Base-by-base conservation (phyloP, 495 filamentous ascomycete genomes). In the Delitschia confertaspora region DNA sequence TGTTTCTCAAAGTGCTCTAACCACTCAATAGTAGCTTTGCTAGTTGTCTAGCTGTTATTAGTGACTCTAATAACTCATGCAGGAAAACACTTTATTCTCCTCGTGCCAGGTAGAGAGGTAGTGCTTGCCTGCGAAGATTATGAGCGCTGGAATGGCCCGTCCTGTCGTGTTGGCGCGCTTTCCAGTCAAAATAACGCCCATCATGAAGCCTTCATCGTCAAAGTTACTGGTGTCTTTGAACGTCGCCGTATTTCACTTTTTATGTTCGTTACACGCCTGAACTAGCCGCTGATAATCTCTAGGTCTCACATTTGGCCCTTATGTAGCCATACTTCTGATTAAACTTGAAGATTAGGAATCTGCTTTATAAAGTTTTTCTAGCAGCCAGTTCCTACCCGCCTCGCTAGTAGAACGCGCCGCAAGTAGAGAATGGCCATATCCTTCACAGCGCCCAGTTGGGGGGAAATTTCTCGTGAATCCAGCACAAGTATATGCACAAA, bases 151-250 rank as follows among this genome's bases (percentile, higher is more conserved):
- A n/a, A n/a, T n/a, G n/a, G n/a, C n/a, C n/a, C n/a, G n/a, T n/a
- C n/a, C n/a, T n/a, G n/a, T n/a, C n/a, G n/a, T n/a, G n/a, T n/a
- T n/a, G n/a, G n/a, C n/a, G n/a, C n/a, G n/a, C n/a, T n/a, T 17
- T 26, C 38, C 16, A 6, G 16, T 41, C 16, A 26, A 41, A 4
- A 41, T 41, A 6, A 7, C 4, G 16, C 38, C 23, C 18, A 41
- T 41, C 18, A 41, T 41, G 30, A 41, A 41, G 38, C 38, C 38
- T 41, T 27, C 19, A 10, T 41, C 18, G 20, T 41, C 18, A 41
- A 41, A 41, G 24, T 41, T 41, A 26, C 18, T 27, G 14, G 18
- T 41, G 18, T 41, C 16, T 26, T 24, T 35, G 21, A 14, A 25
- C 14, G 31, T 23, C 36, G 21, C 13, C 13, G 13, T 42, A 19